A percentile compares a stretch with the other conserved stretches of the same genome.
Evolutionary conservation across 305 asterid species (phyloP).

Genomic region (Monarda citriodora): DNA sequence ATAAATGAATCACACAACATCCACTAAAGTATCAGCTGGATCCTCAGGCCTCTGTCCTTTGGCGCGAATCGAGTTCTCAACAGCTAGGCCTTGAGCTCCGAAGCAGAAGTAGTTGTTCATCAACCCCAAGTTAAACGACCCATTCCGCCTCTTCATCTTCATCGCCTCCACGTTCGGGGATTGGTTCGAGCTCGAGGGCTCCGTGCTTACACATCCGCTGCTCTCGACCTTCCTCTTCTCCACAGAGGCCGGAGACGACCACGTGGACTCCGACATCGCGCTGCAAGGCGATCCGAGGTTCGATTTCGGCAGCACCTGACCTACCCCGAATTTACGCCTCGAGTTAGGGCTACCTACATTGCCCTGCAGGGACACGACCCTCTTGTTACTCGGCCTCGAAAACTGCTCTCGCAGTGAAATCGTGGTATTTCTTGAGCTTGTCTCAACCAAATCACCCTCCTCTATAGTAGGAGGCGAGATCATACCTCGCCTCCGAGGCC

Average conservation of each 20-base stretch:
- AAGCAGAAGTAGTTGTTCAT: conserved; percentile 75
- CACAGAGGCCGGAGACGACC: conserved; percentile 44
- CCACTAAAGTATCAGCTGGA: conserved; percentile 16
- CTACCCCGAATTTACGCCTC: conserved; percentile 42
- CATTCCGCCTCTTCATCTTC: conserved; percentile 34
- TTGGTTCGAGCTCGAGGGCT: conserved; percentile 24
- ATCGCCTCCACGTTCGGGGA: conserved; percentile 26
- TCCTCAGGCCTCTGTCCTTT: conserved; percentile 18
- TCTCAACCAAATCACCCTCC: conserved; percentile 30
- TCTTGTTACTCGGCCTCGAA: conserved; percentile 50
- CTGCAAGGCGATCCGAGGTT: conserved; percentile 53
- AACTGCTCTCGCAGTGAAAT: conserved; percentile 72
- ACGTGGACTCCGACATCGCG: conserved; percentile 51
- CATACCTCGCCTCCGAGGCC: conserved; percentile 27
- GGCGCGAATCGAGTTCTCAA: conserved; percentile 32
- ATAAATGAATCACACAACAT: conserved; percentile 2
- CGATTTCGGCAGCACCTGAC: conserved; percentile 49
- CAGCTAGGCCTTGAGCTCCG: conserved; percentile 55
- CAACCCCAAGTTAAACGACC: conserved; percentile 50
- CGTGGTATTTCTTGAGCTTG: conserved; percentile 32
- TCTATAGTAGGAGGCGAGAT: conserved; percentile 10
- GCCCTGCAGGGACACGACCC: conserved; percentile 32
- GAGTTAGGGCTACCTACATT: conserved; percentile 48
- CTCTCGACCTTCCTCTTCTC: conserved; percentile 22
- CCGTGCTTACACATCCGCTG: not conserved